Evolutionary conservation across 2,329 filamentous ascomycete genomes (phyloP), one percentile per base, ranked within the genome.

Genomic region (Pyricularia pennisetigena): DNA sequence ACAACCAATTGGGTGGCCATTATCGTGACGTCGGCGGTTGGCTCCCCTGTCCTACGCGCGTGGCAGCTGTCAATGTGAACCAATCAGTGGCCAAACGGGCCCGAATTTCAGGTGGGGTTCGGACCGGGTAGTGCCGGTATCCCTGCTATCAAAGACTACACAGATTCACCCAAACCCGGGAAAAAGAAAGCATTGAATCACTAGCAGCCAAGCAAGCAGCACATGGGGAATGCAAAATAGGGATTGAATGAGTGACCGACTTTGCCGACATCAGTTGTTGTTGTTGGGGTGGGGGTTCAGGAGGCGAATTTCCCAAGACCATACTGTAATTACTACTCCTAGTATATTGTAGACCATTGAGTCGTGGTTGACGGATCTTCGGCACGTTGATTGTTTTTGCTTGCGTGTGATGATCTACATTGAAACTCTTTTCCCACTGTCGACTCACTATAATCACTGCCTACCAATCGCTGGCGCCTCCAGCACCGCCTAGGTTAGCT

Each of bases 1-100:
- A 30, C 35, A 30, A 26, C 65, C 65, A 66, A 69, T 70, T 71
- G 68, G 32, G 69, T 71, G 66, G 35, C 57, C 24, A 3, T 54
- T 41, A 24, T 62, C 32, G 71, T 74, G 73, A 74, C 73, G 73
- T 74, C 72, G 71, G 73, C 69, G 73, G 72, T 70, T 70, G 66
- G 68, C 67, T 64, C 69, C 66, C 63, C 68, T 67, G 68, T 64
- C 54, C 65, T 62, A 28, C 59, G 59, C 59, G 59, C 59, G 59
- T 62, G 59, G 59, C 59, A 62, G 59, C 24, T 26, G 26, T 28
- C 23, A 28, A 12, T 23, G 24, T 28, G 12, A 62, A 28, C 59
- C 59, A 26, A 62, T 62, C 59, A 28, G 24, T 61, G 57, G 12
- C 23, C 59, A 28, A 28, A 61, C 14, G 12, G 14, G 24, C 1